These are phyloP conservation scores for Zygosaccharomyces pseudorouxii DNA, from an alignment of 805 yeast species.

Conservation along the genomic window DNA sequence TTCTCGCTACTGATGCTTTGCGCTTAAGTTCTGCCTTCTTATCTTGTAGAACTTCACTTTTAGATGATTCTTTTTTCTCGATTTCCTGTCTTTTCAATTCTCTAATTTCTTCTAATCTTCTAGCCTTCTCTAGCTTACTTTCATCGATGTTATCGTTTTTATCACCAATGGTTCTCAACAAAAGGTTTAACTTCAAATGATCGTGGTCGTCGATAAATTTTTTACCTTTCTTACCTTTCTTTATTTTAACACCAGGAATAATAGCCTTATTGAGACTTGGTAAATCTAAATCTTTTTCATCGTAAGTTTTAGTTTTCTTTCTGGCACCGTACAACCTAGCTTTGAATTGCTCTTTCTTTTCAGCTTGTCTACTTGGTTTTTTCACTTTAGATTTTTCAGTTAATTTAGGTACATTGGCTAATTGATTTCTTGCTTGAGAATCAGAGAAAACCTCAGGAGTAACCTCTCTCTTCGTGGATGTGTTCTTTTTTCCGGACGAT, in stretches of 20 bases:
- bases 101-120: slow-evolving; percentile 84
- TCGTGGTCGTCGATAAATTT: slow-evolving; percentile 72
- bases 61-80: slow-evolving; percentile 73
- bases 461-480: slow-evolving; percentile 51
- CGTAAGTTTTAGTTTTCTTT: slow-evolving; percentile 46
- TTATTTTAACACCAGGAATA: slow-evolving; percentile 75
- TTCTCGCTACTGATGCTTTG: slow-evolving; percentile 67
- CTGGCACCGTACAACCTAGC: slow-evolving; percentile 66
- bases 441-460: slow-evolving; percentile 66
- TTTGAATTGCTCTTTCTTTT: slow-evolving; percentile 62
- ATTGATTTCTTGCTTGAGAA: slow-evolving; percentile 61
- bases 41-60: slow-evolving; percentile 62
- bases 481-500: slow-evolving; percentile 26
- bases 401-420: slow-evolving; percentile 49
- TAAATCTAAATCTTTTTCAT: slow-evolving; percentile 73
- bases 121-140: slow-evolving; percentile 84
- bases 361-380: slow-evolving; percentile 46
- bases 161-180: slow-evolving; percentile 78
- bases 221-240: slow-evolving; percentile 82
- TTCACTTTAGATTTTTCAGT: slow-evolving; percentile 54
- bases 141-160: slow-evolving; percentile 73
- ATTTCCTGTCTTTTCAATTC: slow-evolving; percentile 82
- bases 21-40: slow-evolving; percentile 73
- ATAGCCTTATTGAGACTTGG: slow-evolving; percentile 80
- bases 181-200: slow-evolving; percentile 53